Base-by-base conservation (phyloP, 129 eudicot species). In the Tagetes patula region DNA sequence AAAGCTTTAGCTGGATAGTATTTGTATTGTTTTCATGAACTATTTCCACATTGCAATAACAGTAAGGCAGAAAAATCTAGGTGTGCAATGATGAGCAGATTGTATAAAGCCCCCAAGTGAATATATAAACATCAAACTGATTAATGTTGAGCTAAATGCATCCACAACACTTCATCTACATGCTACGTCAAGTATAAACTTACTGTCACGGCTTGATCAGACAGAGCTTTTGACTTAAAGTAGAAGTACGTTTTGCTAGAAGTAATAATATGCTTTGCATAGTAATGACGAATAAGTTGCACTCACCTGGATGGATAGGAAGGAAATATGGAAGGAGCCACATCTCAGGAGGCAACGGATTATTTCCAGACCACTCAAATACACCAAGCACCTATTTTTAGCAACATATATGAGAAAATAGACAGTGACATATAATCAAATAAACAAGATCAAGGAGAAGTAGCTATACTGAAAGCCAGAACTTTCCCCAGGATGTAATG, bases 401-500 rank as follows among this genome's bases (percentile, higher is more conserved):
- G 45, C 50, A 81, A 53, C 43, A n/a, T 55, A 56, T 65, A 72
- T 6, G 46, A 65, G 69, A 38, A 39, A 5, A 72, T 55, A 45
- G 4, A 42, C 37, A 39, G 7, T 9, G 10, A 79, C 33, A 60
- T 12, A 55, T 6, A 63, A 39, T 64, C 39, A 40, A 54, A 48
- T 39, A 37, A 72, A 65, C 58, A 63, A 67, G 70, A 61, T 58
- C 8, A 65, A 79, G 85, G 78, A 47, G 3, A 53, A 81, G 78
- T 68, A 71, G 60, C 71, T 64, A 41, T 79, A 92, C 98, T 30
- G 98, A 83, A 77, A 94, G 98, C 98, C 98, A 94, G 82, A 94
- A 82, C 80, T 94, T 94, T 69, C 98, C 98, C 98, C 98, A 94
- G 33, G 98, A 94, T 40, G 98, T 82, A 62, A 87, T 86, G 31